Evolutionary conservation across 2,329 filamentous ascomycete genomes (phyloP), one percentile per base, ranked within the genome.

Genomic region (Colletotrichum lentis): DNA sequence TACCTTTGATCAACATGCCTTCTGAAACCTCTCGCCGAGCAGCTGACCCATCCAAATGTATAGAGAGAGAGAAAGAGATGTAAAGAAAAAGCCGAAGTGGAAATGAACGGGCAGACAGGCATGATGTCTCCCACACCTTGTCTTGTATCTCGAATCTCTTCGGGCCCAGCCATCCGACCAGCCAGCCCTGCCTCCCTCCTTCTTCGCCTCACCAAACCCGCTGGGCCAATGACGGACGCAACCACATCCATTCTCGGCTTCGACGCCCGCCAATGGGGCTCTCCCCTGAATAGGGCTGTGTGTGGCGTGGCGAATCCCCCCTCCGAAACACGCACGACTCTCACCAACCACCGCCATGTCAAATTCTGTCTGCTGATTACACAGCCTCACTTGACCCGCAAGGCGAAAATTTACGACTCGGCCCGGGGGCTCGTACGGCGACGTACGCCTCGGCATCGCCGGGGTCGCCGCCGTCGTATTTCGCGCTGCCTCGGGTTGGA

Each of bases 351-450:
- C 39, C 46, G 27, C 31, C 20, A 55, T 22, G n/a, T 39, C 16
- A 10, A 31, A n/a, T 43, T 49, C n/a, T 12, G n/a, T 12, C 27
- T 31, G 27, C 27, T 31, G 7, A 16, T 14, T 41, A 54, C 65
- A 60, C 49, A 59, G 61, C 61, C 61, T 59, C 61, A n/a, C 35
- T 64, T 46, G 58, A 24, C 43, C 24, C 43, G 44, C 50, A 50
- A 55, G 39, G 39, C 2, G 10, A 24, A 22, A 12, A 55, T 24
- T 31, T 8, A 54, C 47, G 11, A 56, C 63, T 55, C 43, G 16
- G 24, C n/a, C 18, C 27, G n/a, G 27, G 18, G 18, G 54, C 59
- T 56, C 50, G 37, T 24, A 63, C 39, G 63, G 14, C 27, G 47
- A 37, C 49, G 18, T 49, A 14, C 8, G 24, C 43, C 16, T 47